Conservation (phyloP, 2,329 filamentous ascomycete species). For the Ascosphaera apis region DNA sequence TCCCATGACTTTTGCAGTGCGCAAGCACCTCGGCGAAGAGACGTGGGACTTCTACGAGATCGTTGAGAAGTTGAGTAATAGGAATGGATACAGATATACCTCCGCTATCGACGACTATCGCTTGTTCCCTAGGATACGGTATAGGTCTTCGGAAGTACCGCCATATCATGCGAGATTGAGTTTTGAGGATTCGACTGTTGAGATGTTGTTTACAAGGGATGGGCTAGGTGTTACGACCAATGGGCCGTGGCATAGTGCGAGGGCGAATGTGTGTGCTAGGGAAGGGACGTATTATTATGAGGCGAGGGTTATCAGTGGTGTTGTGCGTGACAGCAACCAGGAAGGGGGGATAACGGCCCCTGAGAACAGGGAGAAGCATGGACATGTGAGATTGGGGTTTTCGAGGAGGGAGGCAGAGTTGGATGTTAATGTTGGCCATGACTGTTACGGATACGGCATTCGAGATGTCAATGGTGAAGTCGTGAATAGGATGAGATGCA, state of each 20-base stretch:
- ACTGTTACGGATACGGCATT: slow-evolving; percentile 87
- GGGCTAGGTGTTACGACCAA: slow-evolving; percentile 65
- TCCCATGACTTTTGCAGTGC: slow-evolving; percentile 16
- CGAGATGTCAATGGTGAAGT: slow-evolving; percentile 79
- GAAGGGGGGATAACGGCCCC: no score
- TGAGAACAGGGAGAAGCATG: slow-evolving; percentile 5
- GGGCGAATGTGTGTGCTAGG: slow-evolving; percentile 72
- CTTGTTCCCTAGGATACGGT: slow-evolving; percentile 68
- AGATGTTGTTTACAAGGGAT: slow-evolving; percentile 58
- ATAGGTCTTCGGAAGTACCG: slow-evolving; percentile 65
- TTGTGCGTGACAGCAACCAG: slow-evolving; percentile 9
- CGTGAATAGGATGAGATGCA: slow-evolving; percentile 81
- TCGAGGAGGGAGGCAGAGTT: slow-evolving; percentile 23
- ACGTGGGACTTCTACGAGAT: slow-evolving; percentile 21
- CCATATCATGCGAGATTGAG: slow-evolving; percentile 70
- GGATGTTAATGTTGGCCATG: slow-evolving; percentile 48
- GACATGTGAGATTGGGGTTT: slow-evolving; percentile 26
- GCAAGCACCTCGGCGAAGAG: slow-evolving; percentile 10
- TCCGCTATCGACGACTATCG: slow-evolving; percentile 71
- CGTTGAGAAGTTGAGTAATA: slow-evolving; percentile 34
- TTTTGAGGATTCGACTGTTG: slow-evolving; percentile 74
- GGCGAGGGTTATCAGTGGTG: slow-evolving; percentile 62
- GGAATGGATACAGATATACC: slow-evolving; percentile 60
- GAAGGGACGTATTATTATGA: slow-evolving; percentile 91
- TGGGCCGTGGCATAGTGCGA: slow-evolving; percentile 77